phyloP scores from a whole-genome alignment of 1,139 yeast genomes.

The Saccharomyces hybrid region DNA sequence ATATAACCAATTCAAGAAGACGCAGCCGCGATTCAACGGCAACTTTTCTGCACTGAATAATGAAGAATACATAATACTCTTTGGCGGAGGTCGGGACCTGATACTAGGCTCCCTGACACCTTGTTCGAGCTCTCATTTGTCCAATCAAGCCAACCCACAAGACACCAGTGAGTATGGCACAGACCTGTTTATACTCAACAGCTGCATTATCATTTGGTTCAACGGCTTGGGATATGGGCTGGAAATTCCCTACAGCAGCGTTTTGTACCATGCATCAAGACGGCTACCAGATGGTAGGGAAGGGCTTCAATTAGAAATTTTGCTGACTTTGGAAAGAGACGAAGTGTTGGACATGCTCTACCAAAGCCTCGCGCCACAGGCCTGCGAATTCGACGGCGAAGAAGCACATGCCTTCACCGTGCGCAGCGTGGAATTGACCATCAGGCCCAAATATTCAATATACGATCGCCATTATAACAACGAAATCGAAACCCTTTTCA shows the following conservation, averaged over 20 bases:
- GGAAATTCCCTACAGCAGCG: conserved; percentile 31
- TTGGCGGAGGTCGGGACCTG: conserved; percentile 38
- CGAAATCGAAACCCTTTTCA: conserved; percentile 33
- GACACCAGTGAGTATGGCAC: conserved; percentile 11
- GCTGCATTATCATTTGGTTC: conserved; percentile 35
- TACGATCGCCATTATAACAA: conserved; percentile 34
- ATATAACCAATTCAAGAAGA: conserved; percentile 24
- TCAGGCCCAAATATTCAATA: conserved; percentile 32
- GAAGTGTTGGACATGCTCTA: conserved; percentile 19
- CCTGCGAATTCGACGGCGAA: background rate
- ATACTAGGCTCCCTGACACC: conserved; percentile 17
- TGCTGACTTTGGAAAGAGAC: conserved; percentile 27
- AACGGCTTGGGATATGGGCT: conserved; percentile 31
- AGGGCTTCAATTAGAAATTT: conserved; percentile 26
- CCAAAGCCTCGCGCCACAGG: conserved; percentile 1
- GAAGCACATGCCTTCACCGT: conserved; percentile 9
- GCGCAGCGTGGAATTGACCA: conserved; percentile 28
- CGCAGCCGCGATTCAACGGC: conserved; percentile 29
- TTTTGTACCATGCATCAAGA: conserved; percentile 32
- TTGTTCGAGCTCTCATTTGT: conserved; percentile 2
- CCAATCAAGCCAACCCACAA: background rate
- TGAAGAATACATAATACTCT: conserved; percentile 21
- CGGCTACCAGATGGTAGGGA: conserved; percentile 13
- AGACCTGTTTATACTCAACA: conserved; percentile 34
- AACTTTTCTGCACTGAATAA: conserved; percentile 13